Evolutionary conservation across 2,329 filamentous ascomycete species (phyloP).

Genomic region (Calonectria pseudoreteaudii): DNA sequence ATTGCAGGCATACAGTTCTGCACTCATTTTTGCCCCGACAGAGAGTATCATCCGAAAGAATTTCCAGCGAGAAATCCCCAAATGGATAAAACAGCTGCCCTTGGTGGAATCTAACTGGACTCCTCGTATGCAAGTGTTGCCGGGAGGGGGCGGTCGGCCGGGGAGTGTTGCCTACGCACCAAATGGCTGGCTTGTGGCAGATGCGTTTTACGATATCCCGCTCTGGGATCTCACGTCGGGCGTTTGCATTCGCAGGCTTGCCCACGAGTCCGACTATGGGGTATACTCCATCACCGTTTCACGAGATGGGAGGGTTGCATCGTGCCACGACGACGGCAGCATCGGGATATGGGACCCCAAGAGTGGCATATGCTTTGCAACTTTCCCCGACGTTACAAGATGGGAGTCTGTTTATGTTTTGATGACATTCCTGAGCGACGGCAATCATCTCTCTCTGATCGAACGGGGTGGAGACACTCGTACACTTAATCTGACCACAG

Average conservation of each 20-base stretch:
- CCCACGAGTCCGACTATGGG: not conserved
- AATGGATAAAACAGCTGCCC: not conserved
- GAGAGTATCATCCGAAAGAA: not conserved
- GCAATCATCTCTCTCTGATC: not conserved
- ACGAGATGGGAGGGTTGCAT: not conserved
- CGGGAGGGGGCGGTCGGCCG: not conserved
- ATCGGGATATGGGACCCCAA: not conserved
- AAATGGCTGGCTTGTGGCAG: not conserved
- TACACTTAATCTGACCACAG: not conserved
- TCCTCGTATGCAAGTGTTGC: not conserved
- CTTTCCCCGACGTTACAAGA: not conserved
- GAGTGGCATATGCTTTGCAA: not conserved
- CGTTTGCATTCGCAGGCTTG: not conserved
- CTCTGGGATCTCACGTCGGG: not conserved
- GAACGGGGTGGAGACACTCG: not conserved
- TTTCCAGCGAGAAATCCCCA: not conserved
- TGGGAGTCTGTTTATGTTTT: not conserved
- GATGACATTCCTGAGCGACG: not conserved
- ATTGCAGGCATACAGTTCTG: constrained; percentile 44
- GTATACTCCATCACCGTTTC: not conserved
- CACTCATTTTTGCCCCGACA: constrained; percentile 39
- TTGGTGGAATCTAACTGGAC: not conserved
- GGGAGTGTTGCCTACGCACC: not conserved
- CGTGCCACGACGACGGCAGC: not conserved
- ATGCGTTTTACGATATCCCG: constrained; percentile 1